phyloP scores from a whole-genome alignment of 106 monocot genomes.

The Phalaenopsis aphrodite region DNA sequence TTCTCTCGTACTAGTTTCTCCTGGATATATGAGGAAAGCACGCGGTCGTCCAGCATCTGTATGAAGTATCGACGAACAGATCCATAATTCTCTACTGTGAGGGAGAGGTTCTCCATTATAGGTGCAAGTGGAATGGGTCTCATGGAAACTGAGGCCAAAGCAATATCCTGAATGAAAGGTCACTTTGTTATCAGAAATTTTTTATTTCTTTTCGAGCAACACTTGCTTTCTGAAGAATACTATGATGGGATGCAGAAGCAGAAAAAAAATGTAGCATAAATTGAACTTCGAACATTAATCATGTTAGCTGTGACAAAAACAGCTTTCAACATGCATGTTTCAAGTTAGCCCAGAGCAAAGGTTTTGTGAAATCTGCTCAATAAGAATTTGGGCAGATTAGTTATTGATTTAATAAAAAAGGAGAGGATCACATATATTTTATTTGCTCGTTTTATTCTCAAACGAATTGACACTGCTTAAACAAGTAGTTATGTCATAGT shows the following conservation, averaged over 20 bases:
- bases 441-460: too few species aligned
- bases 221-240: too few species aligned
- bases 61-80: slow-evolving; percentile 61
- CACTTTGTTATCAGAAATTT: not conserved
- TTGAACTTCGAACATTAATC: not conserved
- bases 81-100: slow-evolving; percentile 81
- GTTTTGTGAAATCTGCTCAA: not conserved
- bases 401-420: not conserved
- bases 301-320: not conserved
- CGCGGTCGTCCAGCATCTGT: slow-evolving; percentile 71
- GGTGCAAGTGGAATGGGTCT: slow-evolving; percentile 60
- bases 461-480: too few species aligned
- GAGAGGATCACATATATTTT: too few species aligned
- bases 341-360: not conserved
- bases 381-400: not conserved
- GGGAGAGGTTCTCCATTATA: slow-evolving; percentile 76
- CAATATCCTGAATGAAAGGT: slow-evolving; percentile 52
- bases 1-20: slow-evolving; percentile 82
- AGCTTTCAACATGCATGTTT: not conserved
- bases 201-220: too few species aligned
- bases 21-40: slow-evolving; percentile 71
- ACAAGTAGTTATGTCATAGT: too few species aligned
- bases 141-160: slow-evolving; percentile 63
- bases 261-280: not conserved
- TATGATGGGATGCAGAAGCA: slow-evolving; percentile 1